Evolutionary conservation across 1,284 basidiomycete species (phyloP), one percentile per base, ranked within the genome.

Genomic region (Ganoderma multipileum): DNA sequence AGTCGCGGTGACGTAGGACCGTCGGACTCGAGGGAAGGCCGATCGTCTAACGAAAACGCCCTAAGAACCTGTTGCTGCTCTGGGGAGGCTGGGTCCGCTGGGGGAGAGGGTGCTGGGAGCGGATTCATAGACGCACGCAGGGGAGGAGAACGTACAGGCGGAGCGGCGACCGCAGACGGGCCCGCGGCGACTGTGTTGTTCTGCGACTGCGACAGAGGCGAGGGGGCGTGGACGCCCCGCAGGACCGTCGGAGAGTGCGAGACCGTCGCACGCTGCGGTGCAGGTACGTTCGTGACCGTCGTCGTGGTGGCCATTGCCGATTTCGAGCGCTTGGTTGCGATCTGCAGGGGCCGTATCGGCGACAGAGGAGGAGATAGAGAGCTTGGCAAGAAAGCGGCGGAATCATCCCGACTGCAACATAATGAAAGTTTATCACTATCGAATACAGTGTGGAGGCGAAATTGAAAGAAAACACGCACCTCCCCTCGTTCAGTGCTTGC

Each of bases 131-230:
- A 71, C 65, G 71, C 65, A 28, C 71, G 71, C 68, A 67, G 67
- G 26, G 71, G 71, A 67, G 69, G 71, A 16, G 74, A 71, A 64
- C 71, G 58, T 66, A 74, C 65, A 30, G 74, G 64, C 64, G 68
- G 55, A 50, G 76, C 73, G 0, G 78, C 72, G 36, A n/a, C 63
- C 18, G 52, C 62, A n/a, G 73, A 58, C 52, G 61, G 50, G 39
- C 76, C 73, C 0, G 78, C 71, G 3, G 80, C 73, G 75, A 81
- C 52, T 20, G 73, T 74, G 68, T 75, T 82, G 71, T 84, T 82
- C 52, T 81, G 81, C 3, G 85, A 82, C 1, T 85, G 73, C 0
- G 87, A 86, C 4, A 89, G 79, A 0, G 88, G 87, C 1, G 89
- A 89, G 3, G 86, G 84, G 5, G 81, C 80, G 71, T 83, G 79